Percentiles rank a stretch among this genome's conserved stretches.
Evolutionary conservation across 805 yeast species (phyloP).

Genomic region (Citeromyces nyonsensis): DNA sequence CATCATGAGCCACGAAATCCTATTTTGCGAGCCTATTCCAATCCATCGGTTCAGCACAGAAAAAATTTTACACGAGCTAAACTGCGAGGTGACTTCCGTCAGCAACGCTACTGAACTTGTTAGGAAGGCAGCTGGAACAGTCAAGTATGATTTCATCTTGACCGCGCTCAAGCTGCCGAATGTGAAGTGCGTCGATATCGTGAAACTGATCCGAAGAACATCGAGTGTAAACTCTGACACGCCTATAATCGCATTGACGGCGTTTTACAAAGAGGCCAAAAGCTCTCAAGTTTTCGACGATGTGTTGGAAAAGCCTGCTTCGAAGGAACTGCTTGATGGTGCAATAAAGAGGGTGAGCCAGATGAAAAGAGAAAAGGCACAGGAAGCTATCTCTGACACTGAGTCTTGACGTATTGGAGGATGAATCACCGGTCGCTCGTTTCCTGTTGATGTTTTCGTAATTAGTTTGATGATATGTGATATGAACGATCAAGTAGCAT

Average conservation of each 20-base stretch:
- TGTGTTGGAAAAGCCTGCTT: constrained; percentile 60
- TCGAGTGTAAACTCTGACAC: constrained; percentile 65
- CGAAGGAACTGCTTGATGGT: constrained; percentile 15
- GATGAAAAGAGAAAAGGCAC: constrained; percentile 5
- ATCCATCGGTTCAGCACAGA: constrained; percentile 57
- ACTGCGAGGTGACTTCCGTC: constrained; percentile 70
- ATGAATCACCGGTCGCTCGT: too few species aligned
- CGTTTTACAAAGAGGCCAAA: constrained; percentile 51
- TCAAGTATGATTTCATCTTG: constrained; percentile 71
- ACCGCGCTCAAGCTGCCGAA: constrained; percentile 59
- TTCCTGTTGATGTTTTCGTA: too few species aligned
- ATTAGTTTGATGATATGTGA: too few species aligned
- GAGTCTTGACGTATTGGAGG: constrained; percentile 7
- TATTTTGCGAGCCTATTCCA: constrained; percentile 81
- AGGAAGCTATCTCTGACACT: constrained; percentile 16
- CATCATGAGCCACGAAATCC: constrained; percentile 26
- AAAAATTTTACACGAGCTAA: constrained; percentile 46
- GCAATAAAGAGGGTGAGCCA: constrained; percentile 12
- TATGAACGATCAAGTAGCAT: too few species aligned
- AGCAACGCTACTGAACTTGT: constrained; percentile 73
- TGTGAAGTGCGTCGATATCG: constrained; percentile 61
- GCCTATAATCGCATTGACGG: constrained; percentile 64
- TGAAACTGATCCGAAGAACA: constrained; percentile 61
- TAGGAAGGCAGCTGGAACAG: constrained; percentile 67
- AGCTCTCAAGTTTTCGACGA: constrained; percentile 42